Evolutionary conservation across 495 filamentous ascomycete species (phyloP), one percentile per base, ranked within the genome.

Genomic region (Massariosphaeria phaeospora): DNA sequence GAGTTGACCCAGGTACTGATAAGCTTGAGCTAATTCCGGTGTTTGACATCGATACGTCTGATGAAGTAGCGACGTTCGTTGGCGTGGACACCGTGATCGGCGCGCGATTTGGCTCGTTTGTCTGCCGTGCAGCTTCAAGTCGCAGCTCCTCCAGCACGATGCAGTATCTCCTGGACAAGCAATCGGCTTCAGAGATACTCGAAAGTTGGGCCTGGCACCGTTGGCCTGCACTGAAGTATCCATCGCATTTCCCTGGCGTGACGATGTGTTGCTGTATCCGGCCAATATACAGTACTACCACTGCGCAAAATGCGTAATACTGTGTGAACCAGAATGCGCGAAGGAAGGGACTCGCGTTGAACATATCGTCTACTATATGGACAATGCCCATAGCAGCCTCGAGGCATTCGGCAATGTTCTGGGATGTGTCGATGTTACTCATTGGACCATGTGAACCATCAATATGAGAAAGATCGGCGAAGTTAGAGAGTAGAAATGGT

Each of bases 251-350:
- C n/a, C 55, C 55, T 26, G 55, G 55, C 7, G 26, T 23, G 30
- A 58, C 31, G 17, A 49, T 13, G 21, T 43, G 38, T 20, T 58
- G 55, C 34, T 58, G 55, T n/a, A 58, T 58, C 13, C 47, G 47
- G 26, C 45, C 48, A 11, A 58, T 51, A 30, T 58, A 58, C 5
- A 58, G 40, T 30, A 58, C 55, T 8, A 58, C 55, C 2, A 58
- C 55, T 9, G 55, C 55, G 21, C 55, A 58, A 30, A 58, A 58
- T 8, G 39, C 55, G 27, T 58, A 49, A 41, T 58, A 58, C 31
- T 58, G 55, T 3, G 55, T 52, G 26, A 58, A 58, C 55, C 55
- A 58, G 33, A 58, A 58, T 9, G 55, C 55, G 29, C 55, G 39
- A 40, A 58, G 47, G 38, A 58, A 39, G 11, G 31, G 29, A 12